A percentile compares a stretch with the other conserved stretches of the same genome.
phyloP scores from a whole-genome alignment of 495 filamentous ascomycete species.

The Neurospora sp. region DNA sequence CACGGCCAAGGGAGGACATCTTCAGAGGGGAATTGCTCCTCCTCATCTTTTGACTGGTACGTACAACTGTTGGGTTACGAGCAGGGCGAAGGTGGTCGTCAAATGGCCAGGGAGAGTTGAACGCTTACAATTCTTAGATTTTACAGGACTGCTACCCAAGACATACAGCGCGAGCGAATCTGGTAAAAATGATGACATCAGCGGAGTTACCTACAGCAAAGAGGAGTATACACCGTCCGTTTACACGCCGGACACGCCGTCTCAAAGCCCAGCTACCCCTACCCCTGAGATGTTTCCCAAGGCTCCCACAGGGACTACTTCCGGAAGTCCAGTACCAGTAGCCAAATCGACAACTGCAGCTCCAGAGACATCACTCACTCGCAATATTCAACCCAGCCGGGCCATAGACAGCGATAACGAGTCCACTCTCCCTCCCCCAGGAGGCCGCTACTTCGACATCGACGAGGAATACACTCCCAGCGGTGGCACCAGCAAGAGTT shows the following conservation, averaged over 20 bases:
- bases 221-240: not conserved
- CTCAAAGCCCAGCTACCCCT: not conserved
- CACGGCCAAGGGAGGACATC: not conserved
- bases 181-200: not conserved
- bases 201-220: not conserved
- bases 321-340: not conserved
- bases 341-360: not conserved
- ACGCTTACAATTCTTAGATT: not conserved
- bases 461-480: not conserved
- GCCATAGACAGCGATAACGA: not conserved
- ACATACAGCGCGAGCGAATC: not conserved
- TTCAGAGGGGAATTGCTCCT: not conserved
- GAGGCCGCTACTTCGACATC: not conserved
- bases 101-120: not conserved
- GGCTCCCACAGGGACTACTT: not conserved
- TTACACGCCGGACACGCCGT: not conserved
- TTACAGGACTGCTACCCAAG: not conserved
- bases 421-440: not conserved
- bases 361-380: not conserved
- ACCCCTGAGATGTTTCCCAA: not conserved
- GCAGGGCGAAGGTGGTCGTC: not conserved
- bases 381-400: not conserved
- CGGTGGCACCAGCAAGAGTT: not conserved
- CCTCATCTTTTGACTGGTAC: not conserved
- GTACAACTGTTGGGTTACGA: not conserved